A percentile compares a stretch with the other conserved stretches of the same genome.
Conservation (phyloP, 2,329 filamentous ascomycete species). For the Xylariaceae sp. region DNA sequence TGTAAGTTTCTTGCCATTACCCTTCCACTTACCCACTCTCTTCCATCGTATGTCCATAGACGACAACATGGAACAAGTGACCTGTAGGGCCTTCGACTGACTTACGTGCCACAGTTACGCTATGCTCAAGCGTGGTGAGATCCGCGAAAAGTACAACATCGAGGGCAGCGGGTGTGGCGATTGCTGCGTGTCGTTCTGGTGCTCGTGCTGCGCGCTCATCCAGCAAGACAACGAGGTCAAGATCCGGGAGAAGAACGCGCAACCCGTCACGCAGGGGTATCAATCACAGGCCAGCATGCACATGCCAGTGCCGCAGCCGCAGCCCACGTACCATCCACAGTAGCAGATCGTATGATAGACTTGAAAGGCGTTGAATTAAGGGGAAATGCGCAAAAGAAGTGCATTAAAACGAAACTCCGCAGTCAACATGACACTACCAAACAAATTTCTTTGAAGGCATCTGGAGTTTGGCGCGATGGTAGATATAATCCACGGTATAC, state of each 20-base stretch:
- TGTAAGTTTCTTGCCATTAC: constrained; percentile 34
- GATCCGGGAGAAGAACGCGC: constrained; percentile 33
- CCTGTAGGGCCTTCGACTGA: neutral
- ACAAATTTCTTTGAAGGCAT: neutral
- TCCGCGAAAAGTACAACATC: constrained; percentile 53
- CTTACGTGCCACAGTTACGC: constrained; percentile 45
- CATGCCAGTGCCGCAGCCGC: constrained; percentile 33
- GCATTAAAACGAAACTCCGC: no score
- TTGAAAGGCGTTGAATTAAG: neutral
- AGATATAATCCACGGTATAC: neutral
- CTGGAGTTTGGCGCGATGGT: constrained; percentile 1
- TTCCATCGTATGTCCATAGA: neutral
- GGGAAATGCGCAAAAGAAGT: no score
- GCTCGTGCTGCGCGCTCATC: constrained; percentile 53
- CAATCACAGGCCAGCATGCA: constrained; percentile 42
- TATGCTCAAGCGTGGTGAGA: constrained; percentile 51
- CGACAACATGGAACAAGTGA: neutral
- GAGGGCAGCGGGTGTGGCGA: constrained; percentile 50
- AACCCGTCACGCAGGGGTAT: constrained; percentile 41
- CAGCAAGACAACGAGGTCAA: constrained; percentile 55
- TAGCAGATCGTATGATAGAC: neutral
- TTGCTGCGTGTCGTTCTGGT: constrained; percentile 52
- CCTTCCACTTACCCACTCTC: neutral
- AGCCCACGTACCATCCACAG: constrained; percentile 32
- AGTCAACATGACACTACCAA: neutral